Evolutionary conservation across 495 filamentous ascomycete genomes (phyloP).

Genomic region (Talaromyces proteolyticus): DNA sequence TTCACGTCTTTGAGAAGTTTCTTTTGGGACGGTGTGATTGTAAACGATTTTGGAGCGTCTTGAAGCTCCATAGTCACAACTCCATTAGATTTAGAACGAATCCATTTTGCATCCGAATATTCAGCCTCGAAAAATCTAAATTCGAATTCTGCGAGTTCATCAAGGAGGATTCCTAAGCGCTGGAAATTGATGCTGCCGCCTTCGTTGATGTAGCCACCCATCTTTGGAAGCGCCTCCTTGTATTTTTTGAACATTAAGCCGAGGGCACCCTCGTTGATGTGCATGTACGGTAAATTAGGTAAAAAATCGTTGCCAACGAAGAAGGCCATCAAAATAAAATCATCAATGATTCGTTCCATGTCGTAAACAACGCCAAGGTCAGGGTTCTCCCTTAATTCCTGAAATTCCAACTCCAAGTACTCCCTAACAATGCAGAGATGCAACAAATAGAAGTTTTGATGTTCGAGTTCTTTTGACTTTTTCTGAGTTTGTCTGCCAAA

Average conservation of each 20-base stretch:
- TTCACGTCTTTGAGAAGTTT: slow-evolving; percentile 76
- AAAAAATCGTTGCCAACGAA: slow-evolving; percentile 99
- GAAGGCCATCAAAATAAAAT: slow-evolving; percentile 99
- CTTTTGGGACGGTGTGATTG: slow-evolving; percentile 76
- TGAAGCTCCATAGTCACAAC: slow-evolving; percentile 49
- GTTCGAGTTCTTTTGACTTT: slow-evolving; percentile 93
- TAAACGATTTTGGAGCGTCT: slow-evolving; percentile 53
- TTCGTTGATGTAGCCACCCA: slow-evolving; percentile 95
- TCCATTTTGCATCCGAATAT: slow-evolving; percentile 82
- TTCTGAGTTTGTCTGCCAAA: slow-evolving; percentile 81
- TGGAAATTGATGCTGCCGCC: slow-evolving; percentile 82
- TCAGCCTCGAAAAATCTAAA: slow-evolving; percentile 88
- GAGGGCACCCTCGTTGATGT: slow-evolving; percentile 97
- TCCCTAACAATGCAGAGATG: slow-evolving; percentile 97
- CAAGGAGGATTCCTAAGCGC: slow-evolving; percentile 70
- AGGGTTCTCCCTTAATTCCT: slow-evolving; percentile 78
- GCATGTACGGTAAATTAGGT: slow-evolving; percentile 90
- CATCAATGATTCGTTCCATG: slow-evolving; percentile 95
- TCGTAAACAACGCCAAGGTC: slow-evolving; percentile 76
- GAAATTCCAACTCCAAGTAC: slow-evolving; percentile 95
- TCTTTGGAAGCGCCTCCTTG: slow-evolving; percentile 80
- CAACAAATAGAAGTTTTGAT: slow-evolving; percentile 98
- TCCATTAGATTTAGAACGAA: slow-evolving; percentile 64
- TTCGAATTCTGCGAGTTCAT: slow-evolving; percentile 80
- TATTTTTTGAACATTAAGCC: slow-evolving; percentile 97